Conservation (phyloP, 257 asterid genomes). For the Solanum peruvianum region DNA sequence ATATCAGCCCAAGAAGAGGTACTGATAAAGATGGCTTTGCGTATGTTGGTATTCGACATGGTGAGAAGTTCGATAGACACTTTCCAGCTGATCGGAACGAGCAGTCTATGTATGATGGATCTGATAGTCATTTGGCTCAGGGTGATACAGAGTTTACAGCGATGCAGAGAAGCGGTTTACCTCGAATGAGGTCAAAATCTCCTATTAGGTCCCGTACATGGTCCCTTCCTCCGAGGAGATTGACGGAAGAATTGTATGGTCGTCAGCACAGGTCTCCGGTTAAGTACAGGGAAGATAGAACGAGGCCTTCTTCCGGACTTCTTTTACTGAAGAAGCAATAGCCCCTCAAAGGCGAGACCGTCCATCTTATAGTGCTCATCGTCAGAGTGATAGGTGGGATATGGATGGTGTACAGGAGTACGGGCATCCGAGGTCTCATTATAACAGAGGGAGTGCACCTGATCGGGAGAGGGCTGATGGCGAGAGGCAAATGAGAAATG, state of each 20-base stretch:
- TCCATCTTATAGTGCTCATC: slow-evolving; percentile 38
- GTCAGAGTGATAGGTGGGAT: slow-evolving; percentile 37
- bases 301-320: slow-evolving; percentile 28
- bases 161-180: slow-evolving; percentile 29
- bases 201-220: slow-evolving; percentile 51
- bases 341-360: slow-evolving; percentile 44
- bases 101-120: slow-evolving; percentile 32
- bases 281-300: slow-evolving; percentile 45
- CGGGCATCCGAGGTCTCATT: slow-evolving; percentile 26
- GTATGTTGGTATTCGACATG: slow-evolving; percentile 22
- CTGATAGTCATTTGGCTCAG: slow-evolving; percentile 27
- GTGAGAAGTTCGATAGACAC: slow-evolving; percentile 37
- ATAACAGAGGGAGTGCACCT: slow-evolving; percentile 43
- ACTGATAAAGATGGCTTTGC: slow-evolving; percentile 27
- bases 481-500: too few relatives aligned
- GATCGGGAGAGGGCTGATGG: neutral
- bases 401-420: slow-evolving; percentile 41
- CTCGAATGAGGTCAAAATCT: slow-evolving; percentile 48
- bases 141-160: neutral
- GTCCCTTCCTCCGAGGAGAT: slow-evolving; percentile 63
- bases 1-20: slow-evolving; percentile 39
- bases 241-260: slow-evolving; percentile 8
- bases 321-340: neutral
- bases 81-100: slow-evolving; percentile 38
- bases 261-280: slow-evolving; percentile 44